Base-by-base conservation (phyloP, 2,329 filamentous ascomycete genomes). In the Elsinoe ampelina region DNA sequence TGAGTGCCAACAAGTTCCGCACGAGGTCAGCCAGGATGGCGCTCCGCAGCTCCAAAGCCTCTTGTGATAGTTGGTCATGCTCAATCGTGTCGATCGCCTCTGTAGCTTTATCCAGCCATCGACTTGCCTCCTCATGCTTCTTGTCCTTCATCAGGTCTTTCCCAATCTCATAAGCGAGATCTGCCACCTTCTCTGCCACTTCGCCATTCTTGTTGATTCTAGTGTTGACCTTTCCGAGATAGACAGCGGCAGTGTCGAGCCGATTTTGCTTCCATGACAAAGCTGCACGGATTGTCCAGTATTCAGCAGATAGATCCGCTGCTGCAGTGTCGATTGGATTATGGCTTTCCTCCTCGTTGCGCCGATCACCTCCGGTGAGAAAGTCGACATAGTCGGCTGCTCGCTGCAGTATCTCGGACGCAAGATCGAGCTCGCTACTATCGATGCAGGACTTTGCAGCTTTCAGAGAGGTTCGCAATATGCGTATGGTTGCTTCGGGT, bases 231-330 rank as follows among this genome's bases (percentile, higher is more conserved):
- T 87, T 87, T 35, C 70, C 70, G 68, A 85, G 91, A 76, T 93
- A 82, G 68, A 89, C 82, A 56, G 95, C 88, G 26, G 88, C 87
- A 48, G 90, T 79, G 58, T 92, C 86, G 12, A 86, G 75, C 39
- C 85, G 80, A 39, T 81, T 77, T 65, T 90, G 84, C 63, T 83
- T 82, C 83, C 85, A 95, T 71, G 89, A 89, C 69, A 93, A 68
- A 32, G 79, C 77, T 36, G 82, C 82, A 32, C 87, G 79, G 58
- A 89, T 68, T 3, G 83, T 77, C 39, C 83, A 77, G 63, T 87
- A 90, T 61, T 89, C 82, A 0, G 75, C 74, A 32, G 80, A 73
- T 12, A 84, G 66, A 43, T 70, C 69, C 12, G 67, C 60, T 7
- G 64, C 64, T 5, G 66, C 60, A 30, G 71, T 68, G 13, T 63